Base-by-base conservation (phyloP, 169 alveolate genomes). In the Babesia caballi region DNA sequence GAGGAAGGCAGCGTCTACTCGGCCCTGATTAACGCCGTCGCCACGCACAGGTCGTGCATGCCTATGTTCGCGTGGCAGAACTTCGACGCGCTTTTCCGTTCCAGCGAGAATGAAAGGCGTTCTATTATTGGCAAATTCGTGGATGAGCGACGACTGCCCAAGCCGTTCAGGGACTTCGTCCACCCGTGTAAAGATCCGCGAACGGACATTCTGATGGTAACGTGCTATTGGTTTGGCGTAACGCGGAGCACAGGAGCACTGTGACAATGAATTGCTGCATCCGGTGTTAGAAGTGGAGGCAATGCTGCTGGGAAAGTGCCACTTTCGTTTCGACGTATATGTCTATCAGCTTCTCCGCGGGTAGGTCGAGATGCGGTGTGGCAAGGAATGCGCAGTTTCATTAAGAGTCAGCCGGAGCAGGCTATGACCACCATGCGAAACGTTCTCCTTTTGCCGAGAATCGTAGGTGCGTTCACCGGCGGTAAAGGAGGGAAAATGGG, bases 1-100 rank as follows among this genome's bases (percentile, higher is more conserved):
- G 88, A 80, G 30, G 46, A 41, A 9, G 77, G 77, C 19, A 71
- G 52, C 28, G 35, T 44, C 17, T 69, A 53, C 49, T 61, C 88
- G 30, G 69, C 69, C n/a, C 36, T 80, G 4, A 59, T 69, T 32
- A 47, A 33, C 30, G 88, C 88, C 28, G 0, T 46, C 14, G 53
- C 75, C 14, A 61, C 72, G 15, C 88, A 69, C 40, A 68, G n/a
- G 36, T 15, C 23, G 12, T 67, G 65, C 36, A 19, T 25, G 21
- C 65, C 69, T 0, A 69, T 47, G 75, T 44, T 51, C 25, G 30
- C 65, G 11, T 57, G 51, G 65, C 40, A 41, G 36, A n/a, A 56
- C 42, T 65, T 35, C 30, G 51, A 52, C 38, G 33, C 17, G 7
- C 30, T 65, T 5, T 23, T 49, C 8, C 25, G 27, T 11, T 40